Conservation (phyloP, 768 basidiomycete genomes). For the Suillus subalutaceus region DNA sequence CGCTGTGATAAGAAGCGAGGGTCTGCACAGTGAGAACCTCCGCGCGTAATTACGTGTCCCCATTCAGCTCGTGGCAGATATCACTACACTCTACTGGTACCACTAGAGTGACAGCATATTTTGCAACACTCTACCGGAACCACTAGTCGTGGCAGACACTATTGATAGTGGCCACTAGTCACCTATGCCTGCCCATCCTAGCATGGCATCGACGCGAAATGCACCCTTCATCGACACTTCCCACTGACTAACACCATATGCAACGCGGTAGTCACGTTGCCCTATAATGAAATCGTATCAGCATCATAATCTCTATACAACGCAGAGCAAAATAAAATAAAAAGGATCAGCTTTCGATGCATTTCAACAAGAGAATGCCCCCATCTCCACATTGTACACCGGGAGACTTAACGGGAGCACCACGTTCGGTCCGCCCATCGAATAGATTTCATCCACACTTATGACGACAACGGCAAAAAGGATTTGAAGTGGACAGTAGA, state of each 20-base stretch:
- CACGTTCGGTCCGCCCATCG: slow-evolving; percentile 89
- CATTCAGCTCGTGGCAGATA: neutral
- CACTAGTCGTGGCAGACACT: no score
- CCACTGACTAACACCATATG: neutral
- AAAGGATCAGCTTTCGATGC: slow-evolving; percentile 72
- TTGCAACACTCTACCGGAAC: no score
- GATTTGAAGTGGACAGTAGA: slow-evolving; percentile 15
- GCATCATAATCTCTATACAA: neutral
- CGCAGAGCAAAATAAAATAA: slow-evolving; percentile 9
- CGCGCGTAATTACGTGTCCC: neutral
- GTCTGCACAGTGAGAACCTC: slow-evolving; percentile 1
- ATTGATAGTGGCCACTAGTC: no score
- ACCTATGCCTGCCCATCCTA: no score
- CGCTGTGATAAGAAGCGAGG: neutral
- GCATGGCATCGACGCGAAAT: no score
- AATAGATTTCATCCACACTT: slow-evolving; percentile 65
- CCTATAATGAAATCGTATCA: neutral
- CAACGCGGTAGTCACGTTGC: neutral
- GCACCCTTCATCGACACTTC: neutral
- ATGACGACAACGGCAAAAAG: neutral
- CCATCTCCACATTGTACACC: slow-evolving; percentile 79
- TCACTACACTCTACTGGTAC: neutral
- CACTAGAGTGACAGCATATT: no score
- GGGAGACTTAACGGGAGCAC: slow-evolving; percentile 67
- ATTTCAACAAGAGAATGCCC: slow-evolving; percentile 71